Percentiles rank a stretch among this genome's conserved stretches.
These are phyloP conservation scores for Articulospora tetracladia DNA, from an alignment of 495 filamentous ascomycete species.

Conservation along the genomic window DNA sequence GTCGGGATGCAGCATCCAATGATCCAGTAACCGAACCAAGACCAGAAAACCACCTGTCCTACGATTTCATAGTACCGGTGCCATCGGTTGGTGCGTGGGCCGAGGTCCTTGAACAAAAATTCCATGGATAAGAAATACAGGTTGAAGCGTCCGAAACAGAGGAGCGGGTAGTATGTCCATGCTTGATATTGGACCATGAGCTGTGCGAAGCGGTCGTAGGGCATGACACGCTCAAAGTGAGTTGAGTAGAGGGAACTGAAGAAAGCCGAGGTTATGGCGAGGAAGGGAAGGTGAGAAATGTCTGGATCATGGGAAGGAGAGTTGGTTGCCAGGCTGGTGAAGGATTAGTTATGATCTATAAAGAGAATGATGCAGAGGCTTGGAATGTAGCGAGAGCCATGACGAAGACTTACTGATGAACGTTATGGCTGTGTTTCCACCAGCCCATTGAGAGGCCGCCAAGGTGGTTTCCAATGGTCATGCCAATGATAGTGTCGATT, in stretches of 20 bases:
- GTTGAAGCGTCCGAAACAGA: slow-evolving; percentile 82
- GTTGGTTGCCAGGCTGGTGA: slow-evolving; percentile 53
- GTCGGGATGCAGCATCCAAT: slow-evolving; percentile 70
- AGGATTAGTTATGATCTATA: neutral
- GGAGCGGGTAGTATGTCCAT: slow-evolving; percentile 76
- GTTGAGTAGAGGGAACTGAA: slow-evolving; percentile 70
- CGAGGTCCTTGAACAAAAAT: slow-evolving; percentile 59
- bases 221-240: slow-evolving; percentile 82
- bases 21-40: slow-evolving; percentile 83
- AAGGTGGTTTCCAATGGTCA: slow-evolving; percentile 80
- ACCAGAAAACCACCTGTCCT: slow-evolving; percentile 84
- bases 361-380: no score
- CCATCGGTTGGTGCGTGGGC: slow-evolving; percentile 40
- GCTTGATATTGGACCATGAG: slow-evolving; percentile 69
- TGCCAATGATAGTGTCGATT: slow-evolving; percentile 76
- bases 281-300: slow-evolving; percentile 91
- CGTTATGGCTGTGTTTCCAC: slow-evolving; percentile 97
- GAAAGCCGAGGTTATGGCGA: slow-evolving; percentile 84
- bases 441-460: slow-evolving; percentile 85
- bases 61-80: slow-evolving; percentile 76
- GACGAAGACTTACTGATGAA: slow-evolving; percentile 76
- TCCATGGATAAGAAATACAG: slow-evolving; percentile 79
- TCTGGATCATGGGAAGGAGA: slow-evolving; percentile 95
- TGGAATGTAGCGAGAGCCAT: neutral
- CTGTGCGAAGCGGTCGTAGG: slow-evolving; percentile 70